phyloP scores from a whole-genome alignment of 1,284 basidiomycete genomes.

The Sparassis latifolia region DNA sequence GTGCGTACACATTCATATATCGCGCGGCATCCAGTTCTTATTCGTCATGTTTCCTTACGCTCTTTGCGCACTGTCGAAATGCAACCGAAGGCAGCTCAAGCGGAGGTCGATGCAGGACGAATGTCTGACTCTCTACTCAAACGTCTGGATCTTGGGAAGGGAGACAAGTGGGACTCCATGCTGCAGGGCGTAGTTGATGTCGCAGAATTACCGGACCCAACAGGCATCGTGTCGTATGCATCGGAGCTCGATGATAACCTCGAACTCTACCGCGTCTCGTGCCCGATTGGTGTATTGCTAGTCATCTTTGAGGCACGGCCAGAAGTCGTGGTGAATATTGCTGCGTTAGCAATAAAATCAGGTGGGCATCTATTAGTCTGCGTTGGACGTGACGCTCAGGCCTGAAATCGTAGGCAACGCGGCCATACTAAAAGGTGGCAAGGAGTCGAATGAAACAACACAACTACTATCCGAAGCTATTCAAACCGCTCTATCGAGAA shows the following conservation, averaged over 20 bases:
- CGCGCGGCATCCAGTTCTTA: neutral
- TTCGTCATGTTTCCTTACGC: neutral
- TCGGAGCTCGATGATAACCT: conserved; percentile 81
- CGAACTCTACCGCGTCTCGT: conserved; percentile 90
- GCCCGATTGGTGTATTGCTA: conserved; percentile 93
- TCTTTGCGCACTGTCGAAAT: neutral
- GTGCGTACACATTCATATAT: conserved; percentile 31
- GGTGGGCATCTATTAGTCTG: conserved; percentile 41
- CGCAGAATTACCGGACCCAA: conserved; percentile 80
- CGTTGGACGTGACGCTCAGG: neutral
- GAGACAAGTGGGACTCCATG: conserved; percentile 94
- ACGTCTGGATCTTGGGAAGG: conserved; percentile 78
- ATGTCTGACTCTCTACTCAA: conserved; percentile 81
- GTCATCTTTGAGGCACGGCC: conserved; percentile 98
- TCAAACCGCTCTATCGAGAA: conserved; percentile 67
- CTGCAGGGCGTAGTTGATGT: conserved; percentile 88
- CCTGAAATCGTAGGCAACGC: conserved; percentile 63
- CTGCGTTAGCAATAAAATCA: conserved; percentile 92
- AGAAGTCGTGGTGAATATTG: conserved; percentile 98
- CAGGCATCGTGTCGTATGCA: conserved; percentile 84
- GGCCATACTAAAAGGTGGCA: conserved; percentile 95
- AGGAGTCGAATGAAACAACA: conserved; percentile 82
- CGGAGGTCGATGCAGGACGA: conserved; percentile 74
- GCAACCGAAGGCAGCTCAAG: conserved; percentile 57
- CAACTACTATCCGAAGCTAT: conserved; percentile 76